Evolutionary conservation across 1,284 basidiomycete species (phyloP), one percentile per base, ranked within the genome.

Genomic region (Tremellales sp.): DNA sequence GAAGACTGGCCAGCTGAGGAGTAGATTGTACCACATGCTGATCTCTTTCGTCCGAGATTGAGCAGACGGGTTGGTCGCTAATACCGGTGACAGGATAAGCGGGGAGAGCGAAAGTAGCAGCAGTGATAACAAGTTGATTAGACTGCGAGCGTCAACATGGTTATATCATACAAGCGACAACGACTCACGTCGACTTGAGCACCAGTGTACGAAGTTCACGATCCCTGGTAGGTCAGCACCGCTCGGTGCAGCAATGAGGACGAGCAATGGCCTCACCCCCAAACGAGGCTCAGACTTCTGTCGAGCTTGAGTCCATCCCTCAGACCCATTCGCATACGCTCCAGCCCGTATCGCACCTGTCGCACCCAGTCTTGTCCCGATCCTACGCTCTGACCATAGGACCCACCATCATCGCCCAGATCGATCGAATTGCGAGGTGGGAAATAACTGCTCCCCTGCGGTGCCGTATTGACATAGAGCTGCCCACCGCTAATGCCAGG

Each of bases 121-220:
- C 2, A 75, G 61, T 7, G 70, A 69, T 11, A 75, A 59, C 27
- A 72, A 57, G 58, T 75, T 75, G 58, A 75, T 66, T n/a, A 72
- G 51, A 3, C 72, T 73, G 49, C 6, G 7, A 6, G 24, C 2
- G 21, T 44, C 27, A 49, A 43, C 29, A n/a, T 15, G 42, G 27
- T 15, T 24, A 21, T 41, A 7, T 19, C 7, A 33, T 19, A 12
- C 19, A 10, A 10, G 33, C 6, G 19, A 3, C 6, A 15, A 43
- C 5, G n/a, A 37, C 64, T 52, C 49, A 69, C 68, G 65, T 68
- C 15, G 68, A 65, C 40, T 72, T 73, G 29, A 73, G 45, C 2
- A 73, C 64, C 46, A 65, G 52, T 3, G 59, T 65, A 22, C 72
- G 53, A 13, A 75, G 60, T 44, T 74, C 72, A 5, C 60, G 51